A percentile compares a stretch with the other conserved stretches of the same genome.
Conservation (phyloP, 106 monocot species). For the Hemerocallis citrina region DNA sequence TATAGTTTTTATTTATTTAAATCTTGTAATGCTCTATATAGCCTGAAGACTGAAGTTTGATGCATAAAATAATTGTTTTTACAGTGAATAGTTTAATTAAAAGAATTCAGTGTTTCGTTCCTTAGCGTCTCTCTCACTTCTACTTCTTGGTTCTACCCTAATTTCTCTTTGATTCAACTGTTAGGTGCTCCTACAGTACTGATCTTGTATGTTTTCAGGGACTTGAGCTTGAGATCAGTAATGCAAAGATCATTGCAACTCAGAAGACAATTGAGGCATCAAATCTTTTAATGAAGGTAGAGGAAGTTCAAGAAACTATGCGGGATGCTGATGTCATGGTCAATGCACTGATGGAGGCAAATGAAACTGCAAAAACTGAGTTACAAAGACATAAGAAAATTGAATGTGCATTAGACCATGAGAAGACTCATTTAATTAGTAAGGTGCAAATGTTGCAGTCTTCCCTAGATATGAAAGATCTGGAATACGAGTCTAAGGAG, state of each 20-base stretch:
- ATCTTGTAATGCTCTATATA: no score
- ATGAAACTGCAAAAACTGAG: constrained; percentile 55
- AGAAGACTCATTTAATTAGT: constrained; percentile 26
- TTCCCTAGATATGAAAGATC: constrained; percentile 29
- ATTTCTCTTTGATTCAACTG: background rate
- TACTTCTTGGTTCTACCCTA: no score
- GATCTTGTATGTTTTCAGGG: constrained; percentile 22
- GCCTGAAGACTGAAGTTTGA: no score
- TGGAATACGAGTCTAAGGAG: constrained; percentile 28
- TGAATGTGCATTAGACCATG: constrained; percentile 33
- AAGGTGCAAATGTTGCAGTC: constrained; percentile 32
- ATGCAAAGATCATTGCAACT: constrained; percentile 41
- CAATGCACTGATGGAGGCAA: constrained; percentile 48
- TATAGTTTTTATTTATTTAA: no score
- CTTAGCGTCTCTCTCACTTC: no score
- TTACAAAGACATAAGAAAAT: constrained; percentile 24
- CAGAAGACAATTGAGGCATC: constrained; percentile 63
- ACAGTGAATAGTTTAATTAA: no score
- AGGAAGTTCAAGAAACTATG: constrained; percentile 64
- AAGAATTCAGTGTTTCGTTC: no score
- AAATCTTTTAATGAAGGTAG: constrained; percentile 48
- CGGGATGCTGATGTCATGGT: constrained; percentile 63
- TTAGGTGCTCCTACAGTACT: background rate
- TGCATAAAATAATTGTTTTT: no score
- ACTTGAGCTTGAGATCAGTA: constrained; percentile 42